These are phyloP conservation scores for Jaapia argillacea DNA, from an alignment of 768 basidiomycete genomes.

Conservation along the genomic window DNA sequence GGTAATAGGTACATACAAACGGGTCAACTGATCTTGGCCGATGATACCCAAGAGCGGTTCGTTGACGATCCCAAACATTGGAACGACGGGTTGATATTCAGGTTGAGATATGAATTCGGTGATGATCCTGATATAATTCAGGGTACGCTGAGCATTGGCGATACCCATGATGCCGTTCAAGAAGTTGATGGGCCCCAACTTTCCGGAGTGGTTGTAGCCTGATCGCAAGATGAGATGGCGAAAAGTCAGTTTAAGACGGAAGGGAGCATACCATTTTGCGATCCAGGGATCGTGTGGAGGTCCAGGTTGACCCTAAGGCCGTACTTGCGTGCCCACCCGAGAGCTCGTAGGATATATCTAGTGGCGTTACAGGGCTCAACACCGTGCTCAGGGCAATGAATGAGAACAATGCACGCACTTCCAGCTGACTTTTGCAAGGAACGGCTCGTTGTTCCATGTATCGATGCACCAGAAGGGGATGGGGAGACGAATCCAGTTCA, in stretches of 20 bases:
- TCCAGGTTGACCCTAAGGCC: conserved; percentile 80
- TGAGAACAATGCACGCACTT: no score
- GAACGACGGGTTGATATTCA: conserved; percentile 53
- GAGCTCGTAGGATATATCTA: conserved; percentile 68
- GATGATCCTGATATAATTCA: conserved; percentile 67
- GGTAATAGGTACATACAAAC: conserved; percentile 41
- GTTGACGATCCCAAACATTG: conserved; percentile 54
- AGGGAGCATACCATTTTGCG: conserved; percentile 49
- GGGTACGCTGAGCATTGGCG: conserved; percentile 73
- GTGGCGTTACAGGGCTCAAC: no score
- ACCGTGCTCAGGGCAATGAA: no score
- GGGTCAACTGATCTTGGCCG: conserved; percentile 39
- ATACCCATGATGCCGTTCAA: conserved; percentile 71
- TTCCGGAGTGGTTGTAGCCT: conserved; percentile 56
- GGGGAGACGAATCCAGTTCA: conserved; percentile 78
- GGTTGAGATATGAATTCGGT: conserved; percentile 78
- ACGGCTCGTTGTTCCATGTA: conserved; percentile 66
- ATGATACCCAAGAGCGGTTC: conserved; percentile 45
- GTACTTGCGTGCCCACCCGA: conserved; percentile 85
- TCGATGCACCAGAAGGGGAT: conserved; percentile 85
- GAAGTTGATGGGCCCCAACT: conserved; percentile 50
- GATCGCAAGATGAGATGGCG: neutral
- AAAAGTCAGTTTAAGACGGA: neutral
- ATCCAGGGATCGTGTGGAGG: conserved; percentile 71
- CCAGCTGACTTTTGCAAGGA: conserved; percentile 67